Conservation (phyloP, 805 yeast species). For the Debaryomyces hansenii region DNA sequence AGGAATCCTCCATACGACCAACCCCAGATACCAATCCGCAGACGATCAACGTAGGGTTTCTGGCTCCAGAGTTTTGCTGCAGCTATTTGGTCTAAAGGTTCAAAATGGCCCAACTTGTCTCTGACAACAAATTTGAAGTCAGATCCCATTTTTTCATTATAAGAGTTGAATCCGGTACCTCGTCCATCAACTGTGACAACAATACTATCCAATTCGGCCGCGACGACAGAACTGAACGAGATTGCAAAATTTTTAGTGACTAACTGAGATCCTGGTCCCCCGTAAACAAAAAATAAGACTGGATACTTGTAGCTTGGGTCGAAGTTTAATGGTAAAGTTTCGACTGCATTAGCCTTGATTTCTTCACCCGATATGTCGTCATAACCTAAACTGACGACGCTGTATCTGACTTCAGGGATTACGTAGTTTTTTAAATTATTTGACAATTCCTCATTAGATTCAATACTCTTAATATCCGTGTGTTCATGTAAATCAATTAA, state of each 20-base stretch:
- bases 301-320: slow-evolving; percentile 69
- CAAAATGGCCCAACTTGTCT: slow-evolving; percentile 77
- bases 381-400: slow-evolving; percentile 53
- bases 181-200: slow-evolving; percentile 97
- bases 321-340: slow-evolving; percentile 76
- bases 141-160: slow-evolving; percentile 42
- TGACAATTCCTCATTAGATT: slow-evolving; percentile 46
- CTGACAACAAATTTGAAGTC: slow-evolving; percentile 75
- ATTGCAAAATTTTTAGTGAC: slow-evolving; percentile 64
- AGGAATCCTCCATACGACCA: slow-evolving; percentile 88
- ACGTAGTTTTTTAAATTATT: slow-evolving; percentile 43
- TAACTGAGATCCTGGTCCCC: slow-evolving; percentile 92
- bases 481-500: slow-evolving; percentile 46
- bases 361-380: slow-evolving; percentile 48
- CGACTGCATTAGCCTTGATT: slow-evolving; percentile 62
- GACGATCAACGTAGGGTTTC: slow-evolving; percentile 59
- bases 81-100: slow-evolving; percentile 80
- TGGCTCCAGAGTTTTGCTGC: slow-evolving; percentile 76
- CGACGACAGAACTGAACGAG: slow-evolving; percentile 70
- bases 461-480: slow-evolving; percentile 42
- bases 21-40: slow-evolving; percentile 74
- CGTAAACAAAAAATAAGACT: slow-evolving; percentile 84
- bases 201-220: slow-evolving; percentile 75
- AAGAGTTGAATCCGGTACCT: slow-evolving; percentile 90
- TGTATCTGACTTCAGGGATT: slow-evolving; percentile 55